phyloP scores from a whole-genome alignment of 2,329 filamentous ascomycete genomes.

The Colletotrichum tropicicola region DNA sequence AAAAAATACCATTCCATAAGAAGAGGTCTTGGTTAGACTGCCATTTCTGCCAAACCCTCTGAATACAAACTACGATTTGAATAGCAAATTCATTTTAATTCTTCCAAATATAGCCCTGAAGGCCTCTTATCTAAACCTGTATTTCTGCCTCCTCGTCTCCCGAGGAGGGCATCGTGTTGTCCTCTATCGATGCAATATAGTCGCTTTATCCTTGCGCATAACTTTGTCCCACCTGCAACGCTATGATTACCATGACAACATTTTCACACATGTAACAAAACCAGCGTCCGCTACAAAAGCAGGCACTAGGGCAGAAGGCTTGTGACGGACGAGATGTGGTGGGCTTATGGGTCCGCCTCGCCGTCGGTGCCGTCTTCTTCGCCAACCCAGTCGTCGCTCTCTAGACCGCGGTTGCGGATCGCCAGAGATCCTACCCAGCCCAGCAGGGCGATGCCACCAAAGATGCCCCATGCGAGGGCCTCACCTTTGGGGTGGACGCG shows the following conservation, averaged over 20 bases:
- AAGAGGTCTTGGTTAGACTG: no score
- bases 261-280: conserved; percentile 12
- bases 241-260: conserved; percentile 14
- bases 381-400: conserved; percentile 64
- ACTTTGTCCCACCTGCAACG: conserved; percentile 1
- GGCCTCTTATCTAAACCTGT: conserved; percentile 6
- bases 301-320: no score
- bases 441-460: conserved; percentile 82
- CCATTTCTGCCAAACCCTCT: no score
- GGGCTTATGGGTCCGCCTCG: conserved; percentile 29
- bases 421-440: conserved; percentile 84
- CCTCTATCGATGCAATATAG: conserved; percentile 16
- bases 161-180: background rate
- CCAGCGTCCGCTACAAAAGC: background rate
- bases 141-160: background rate
- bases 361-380: conserved; percentile 41
- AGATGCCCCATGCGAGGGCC: conserved; percentile 84
- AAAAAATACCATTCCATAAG: no score
- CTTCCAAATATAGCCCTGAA: background rate
- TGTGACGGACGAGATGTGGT: no score
- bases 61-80: no score
- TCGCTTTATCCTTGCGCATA: background rate
- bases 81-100: background rate
- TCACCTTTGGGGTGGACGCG: conserved; percentile 83
- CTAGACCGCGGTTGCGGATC: conserved; percentile 71